Conservation (phyloP, 768 basidiomycete genomes). For the Mycena venus region DNA sequence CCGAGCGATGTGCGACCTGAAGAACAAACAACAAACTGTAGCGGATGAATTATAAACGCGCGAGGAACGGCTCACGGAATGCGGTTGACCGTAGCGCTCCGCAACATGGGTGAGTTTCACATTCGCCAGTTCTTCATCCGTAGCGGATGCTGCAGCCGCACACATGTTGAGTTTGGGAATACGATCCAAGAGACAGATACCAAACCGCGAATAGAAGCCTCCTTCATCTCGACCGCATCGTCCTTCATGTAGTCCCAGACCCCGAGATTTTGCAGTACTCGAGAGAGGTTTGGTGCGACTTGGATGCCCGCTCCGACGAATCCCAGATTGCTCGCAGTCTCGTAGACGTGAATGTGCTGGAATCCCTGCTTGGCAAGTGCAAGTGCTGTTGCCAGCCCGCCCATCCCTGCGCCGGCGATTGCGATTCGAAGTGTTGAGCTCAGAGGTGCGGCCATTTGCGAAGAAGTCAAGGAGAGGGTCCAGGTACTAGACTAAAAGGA, state of each 20-base stretch:
- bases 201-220: conserved; percentile 44
- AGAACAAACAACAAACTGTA: background rate
- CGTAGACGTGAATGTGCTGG: conserved; percentile 45
- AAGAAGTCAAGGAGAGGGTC: background rate
- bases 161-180: background rate
- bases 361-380: conserved; percentile 46
- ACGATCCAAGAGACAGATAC: background rate
- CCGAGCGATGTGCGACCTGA: conserved; percentile 49
- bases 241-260: conserved; percentile 41
- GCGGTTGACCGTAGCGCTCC: conserved; percentile 45
- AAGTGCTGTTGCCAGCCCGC: conserved; percentile 46
- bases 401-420: conserved; percentile 39
- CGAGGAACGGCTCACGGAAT: conserved; percentile 25
- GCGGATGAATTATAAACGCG: background rate
- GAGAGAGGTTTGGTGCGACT: conserved; percentile 49
- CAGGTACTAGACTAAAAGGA: background rate
- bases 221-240: conserved; percentile 44
- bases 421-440: conserved; percentile 24
- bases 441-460: background rate
- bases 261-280: conserved; percentile 44
- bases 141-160: conserved; percentile 34
- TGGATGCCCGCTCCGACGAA: conserved; percentile 55
- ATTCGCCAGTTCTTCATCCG: conserved; percentile 44
- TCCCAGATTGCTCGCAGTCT: conserved; percentile 43
- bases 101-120: conserved; percentile 45